Evolutionary conservation across 805 yeast genomes (phyloP), one percentile per base, ranked within the genome.

Genomic region (Kurtzmaniella cleridarum): DNA sequence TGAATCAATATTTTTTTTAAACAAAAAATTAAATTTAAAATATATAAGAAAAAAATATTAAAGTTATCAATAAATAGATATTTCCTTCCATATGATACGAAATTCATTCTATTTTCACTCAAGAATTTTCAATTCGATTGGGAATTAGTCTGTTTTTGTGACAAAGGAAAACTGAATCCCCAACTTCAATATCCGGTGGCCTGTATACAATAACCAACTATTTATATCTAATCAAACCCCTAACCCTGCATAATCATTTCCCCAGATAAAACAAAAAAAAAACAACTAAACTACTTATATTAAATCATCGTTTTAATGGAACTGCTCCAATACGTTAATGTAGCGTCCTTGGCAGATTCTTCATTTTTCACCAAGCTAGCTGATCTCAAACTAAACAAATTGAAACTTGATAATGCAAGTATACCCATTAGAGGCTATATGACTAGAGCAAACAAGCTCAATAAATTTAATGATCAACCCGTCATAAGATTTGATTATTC

Each of bases 281-380:
- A n/a, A n/a, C n/a, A n/a, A n/a, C n/a, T n/a, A n/a, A n/a, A n/a
- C n/a, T n/a, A n/a, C n/a, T n/a, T n/a, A n/a, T n/a, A n/a, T n/a
- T n/a, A n/a, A n/a, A n/a, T 27, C 13, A 20, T 37, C 18, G 30
- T 31, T 18, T 5, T 14, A 27, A 34, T 29, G 32, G 38, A 33
- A 30, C 46, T 32, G 11, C 45, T 57, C 16, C 69, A 62, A 38
- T 77, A 66, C 49, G 61, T 73, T 1, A 73, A 84, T 0, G 58
- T 79, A 15, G 79, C 76, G 41, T 81, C 95, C 2, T 84, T 84
- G 56, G 80, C 85, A 16, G 97, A 91, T 52, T 78, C 96, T 1
- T 76, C 95, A 0, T 93, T 93, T 59, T 93, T 91, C 64, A 81
- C 83, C 31, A 75, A 75, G 46, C 70, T 93, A 9, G 73, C 95